Percentiles rank a stretch among this genome's conserved stretches.
Conservation (phyloP, 1,284 basidiomycete genomes). For the Ceratobasidium sp. region DNA sequence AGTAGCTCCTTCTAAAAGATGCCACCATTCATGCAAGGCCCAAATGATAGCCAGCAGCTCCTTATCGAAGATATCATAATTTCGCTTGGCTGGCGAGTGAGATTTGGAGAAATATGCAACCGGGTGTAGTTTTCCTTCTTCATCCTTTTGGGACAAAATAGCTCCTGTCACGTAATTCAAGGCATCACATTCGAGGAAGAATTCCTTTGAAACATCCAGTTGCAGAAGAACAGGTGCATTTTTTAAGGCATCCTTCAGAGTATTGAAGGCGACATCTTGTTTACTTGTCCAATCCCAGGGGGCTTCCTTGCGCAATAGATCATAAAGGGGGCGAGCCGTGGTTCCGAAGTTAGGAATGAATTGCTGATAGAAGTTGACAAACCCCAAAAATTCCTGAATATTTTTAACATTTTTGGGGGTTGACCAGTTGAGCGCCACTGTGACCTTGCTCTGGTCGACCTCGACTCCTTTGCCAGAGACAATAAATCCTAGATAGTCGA, state of each 20-base stretch:
- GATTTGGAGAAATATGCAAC: slow-evolving; percentile 6
- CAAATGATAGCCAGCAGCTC: not conserved
- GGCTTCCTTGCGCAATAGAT: not conserved
- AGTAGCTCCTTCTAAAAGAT: not conserved
- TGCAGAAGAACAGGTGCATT: slow-evolving; percentile 1
- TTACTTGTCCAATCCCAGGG: not conserved
- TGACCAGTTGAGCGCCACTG: slow-evolving; percentile 2
- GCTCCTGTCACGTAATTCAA: slow-evolving; percentile 21
- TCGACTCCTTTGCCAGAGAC: not conserved
- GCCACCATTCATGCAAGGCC: not conserved
- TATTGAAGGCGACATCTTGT: not conserved
- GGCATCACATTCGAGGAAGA: slow-evolving; percentile 20
- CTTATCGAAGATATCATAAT: slow-evolving; percentile 16
- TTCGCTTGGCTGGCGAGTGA: not conserved
- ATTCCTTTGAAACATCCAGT: not conserved
- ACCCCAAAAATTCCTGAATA: slow-evolving; percentile 21
- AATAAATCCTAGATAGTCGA: slow-evolving; percentile 45
- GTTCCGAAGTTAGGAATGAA: slow-evolving; percentile 49
- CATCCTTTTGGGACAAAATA: slow-evolving; percentile 8
- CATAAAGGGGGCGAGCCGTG: slow-evolving; percentile 46
- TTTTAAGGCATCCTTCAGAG: not conserved
- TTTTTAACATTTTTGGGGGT: not conserved
- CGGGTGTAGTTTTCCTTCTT: slow-evolving; percentile 23
- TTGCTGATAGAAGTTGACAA: slow-evolving; percentile 48
- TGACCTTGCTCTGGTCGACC: slow-evolving; percentile 11